Evolutionary conservation across 257 asterid species (phyloP).

Genomic region (Prunella vulgaris): DNA sequence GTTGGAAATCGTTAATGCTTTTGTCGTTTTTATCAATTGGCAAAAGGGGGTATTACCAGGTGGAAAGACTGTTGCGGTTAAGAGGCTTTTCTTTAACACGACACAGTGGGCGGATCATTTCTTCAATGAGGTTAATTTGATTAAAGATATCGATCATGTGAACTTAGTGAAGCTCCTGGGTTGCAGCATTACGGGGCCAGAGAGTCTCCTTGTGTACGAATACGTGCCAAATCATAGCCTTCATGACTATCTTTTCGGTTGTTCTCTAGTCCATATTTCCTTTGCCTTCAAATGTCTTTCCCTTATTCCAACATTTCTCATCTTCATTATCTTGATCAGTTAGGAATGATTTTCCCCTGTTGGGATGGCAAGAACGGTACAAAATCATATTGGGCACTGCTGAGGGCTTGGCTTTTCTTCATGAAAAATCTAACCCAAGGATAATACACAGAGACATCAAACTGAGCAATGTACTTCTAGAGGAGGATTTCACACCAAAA

Average conservation of each 20-base stretch:
- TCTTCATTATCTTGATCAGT: constrained; percentile 25
- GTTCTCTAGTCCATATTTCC: constrained; percentile 5
- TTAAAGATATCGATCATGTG: constrained; percentile 54
- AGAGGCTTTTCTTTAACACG: constrained; percentile 68
- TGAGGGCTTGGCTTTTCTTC: constrained; percentile 68
- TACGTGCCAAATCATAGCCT: constrained; percentile 71
- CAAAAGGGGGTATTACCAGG: constrained; percentile 55
- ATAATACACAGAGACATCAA: constrained; percentile 73
- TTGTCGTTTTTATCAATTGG: not conserved
- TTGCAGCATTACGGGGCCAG: constrained; percentile 85
- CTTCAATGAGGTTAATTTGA: constrained; percentile 75
- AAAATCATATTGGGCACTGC: constrained; percentile 58
- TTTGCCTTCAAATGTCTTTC: not conserved
- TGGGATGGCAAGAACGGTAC: constrained; percentile 52
- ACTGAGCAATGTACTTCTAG: constrained; percentile 56
- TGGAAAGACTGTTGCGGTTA: constrained; percentile 60
- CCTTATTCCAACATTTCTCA: not conserved
- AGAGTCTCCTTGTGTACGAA: constrained; percentile 73
- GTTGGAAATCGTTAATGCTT: not conserved
- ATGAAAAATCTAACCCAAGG: constrained; percentile 45
- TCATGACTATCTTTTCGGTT: constrained; percentile 55
- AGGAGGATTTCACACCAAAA: constrained; percentile 49
- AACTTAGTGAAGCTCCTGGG: constrained; percentile 72
- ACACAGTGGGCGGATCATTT: constrained; percentile 83
- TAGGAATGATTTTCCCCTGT: constrained; percentile 37